Evolutionary conservation across 1,139 yeast genomes (phyloP), one percentile per base, ranked within the genome.

Genomic region (Yamadazyma triangularis): DNA sequence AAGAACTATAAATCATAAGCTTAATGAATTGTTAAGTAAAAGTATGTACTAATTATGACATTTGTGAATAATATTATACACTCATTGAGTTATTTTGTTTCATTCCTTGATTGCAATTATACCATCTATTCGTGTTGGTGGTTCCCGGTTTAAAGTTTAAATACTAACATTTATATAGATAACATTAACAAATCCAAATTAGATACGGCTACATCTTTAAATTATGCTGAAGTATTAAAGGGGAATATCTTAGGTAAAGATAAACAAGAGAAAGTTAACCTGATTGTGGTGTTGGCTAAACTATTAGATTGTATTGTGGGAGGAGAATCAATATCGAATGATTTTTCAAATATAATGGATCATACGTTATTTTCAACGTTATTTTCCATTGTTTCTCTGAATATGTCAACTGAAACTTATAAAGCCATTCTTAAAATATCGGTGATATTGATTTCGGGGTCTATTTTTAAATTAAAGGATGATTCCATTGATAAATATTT

Each of bases 251-350:
- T 67, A 34, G 74, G 74, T 10, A 58, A 59, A 34, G 73, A 69
- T 40, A 70, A 71, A 39, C 70, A 70, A 41, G 78, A 72, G 39
- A 70, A 69, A 42, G 73, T 72, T 34, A 73, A 73, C 47, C 62
- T 70, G 13, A 72, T 74, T 8, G 74, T 73, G 10, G 75, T 73
- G 6, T 54, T 74, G 34, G 76, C 79, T 21, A 74, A 72, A 43
- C 56, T 70, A 22, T 55, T 73, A 32, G 79, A 74, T 34, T 64
- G 67, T 38, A 50, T 66, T 15, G 50, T 58, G 18, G 59, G 64
- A 7, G 56, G 61, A 20, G 67, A 68, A 10, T 28, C 36, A 5
- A 54, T 53, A 15, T 56, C 67, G 9, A 60, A 64, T 29, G 64
- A 58, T n/a, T 60, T 70, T 38, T 48, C 57, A 21, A 34, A 43